A percentile compares a stretch with the other conserved stretches of the same genome.
These are phyloP conservation scores for Coemansia aciculifera DNA, from an alignment of 192 early-diverging fungal species.

Conservation along the genomic window DNA sequence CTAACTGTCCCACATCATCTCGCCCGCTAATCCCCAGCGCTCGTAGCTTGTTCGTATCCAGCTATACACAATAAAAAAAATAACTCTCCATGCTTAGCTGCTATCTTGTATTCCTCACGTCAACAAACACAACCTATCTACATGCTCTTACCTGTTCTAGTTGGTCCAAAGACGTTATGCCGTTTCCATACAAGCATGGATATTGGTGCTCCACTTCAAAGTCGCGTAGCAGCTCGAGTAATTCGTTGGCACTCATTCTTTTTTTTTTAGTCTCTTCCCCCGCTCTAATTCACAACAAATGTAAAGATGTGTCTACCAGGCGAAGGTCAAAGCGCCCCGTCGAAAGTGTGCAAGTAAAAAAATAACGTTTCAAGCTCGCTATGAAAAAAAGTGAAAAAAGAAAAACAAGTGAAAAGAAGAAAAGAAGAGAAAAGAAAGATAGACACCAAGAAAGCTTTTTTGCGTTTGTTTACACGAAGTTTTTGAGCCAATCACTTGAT, in stretches of 20 bases:
- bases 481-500: background rate
- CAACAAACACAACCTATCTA: background rate
- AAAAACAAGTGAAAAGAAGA: background rate
- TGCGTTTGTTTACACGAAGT: background rate
- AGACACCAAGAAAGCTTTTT: background rate
- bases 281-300: background rate
- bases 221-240: conserved; percentile 34
- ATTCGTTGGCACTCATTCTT: conserved; percentile 38
- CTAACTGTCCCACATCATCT: conserved; percentile 29
- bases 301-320: background rate
- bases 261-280: background rate
- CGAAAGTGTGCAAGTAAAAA: background rate
- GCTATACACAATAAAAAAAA: conserved; percentile 17
- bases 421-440: background rate
- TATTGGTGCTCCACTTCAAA: conserved; percentile 48
- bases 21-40: conserved; percentile 34
- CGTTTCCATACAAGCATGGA: conserved; percentile 42
- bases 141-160: conserved; percentile 37
- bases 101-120: background rate
- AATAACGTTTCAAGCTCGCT: background rate
- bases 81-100: background rate
- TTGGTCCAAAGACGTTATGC: conserved; percentile 38
- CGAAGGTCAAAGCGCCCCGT: background rate
- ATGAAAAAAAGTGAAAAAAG: background rate
- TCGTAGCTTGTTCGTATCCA: conserved; percentile 29